phyloP scores from a whole-genome alignment of 257 asterid genomes.

The Ocimum tenuiflorum region DNA sequence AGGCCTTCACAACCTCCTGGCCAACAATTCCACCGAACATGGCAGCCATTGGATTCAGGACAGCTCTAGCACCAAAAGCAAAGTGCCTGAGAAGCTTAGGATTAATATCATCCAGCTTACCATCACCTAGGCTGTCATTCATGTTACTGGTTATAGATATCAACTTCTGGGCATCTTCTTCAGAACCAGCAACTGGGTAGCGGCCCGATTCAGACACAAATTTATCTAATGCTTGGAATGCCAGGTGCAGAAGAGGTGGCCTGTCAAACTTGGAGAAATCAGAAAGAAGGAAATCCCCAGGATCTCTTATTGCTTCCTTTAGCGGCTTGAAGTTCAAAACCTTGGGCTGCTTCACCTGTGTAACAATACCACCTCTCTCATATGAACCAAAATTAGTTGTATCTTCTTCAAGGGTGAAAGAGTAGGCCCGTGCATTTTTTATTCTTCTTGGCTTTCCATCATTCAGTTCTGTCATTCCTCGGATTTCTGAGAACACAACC shows the following conservation, averaged over 20 bases:
- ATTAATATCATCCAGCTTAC: conserved; percentile 59
- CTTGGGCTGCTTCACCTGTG: conserved; percentile 88
- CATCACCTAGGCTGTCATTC: conserved; percentile 59
- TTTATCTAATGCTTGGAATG: conserved; percentile 75
- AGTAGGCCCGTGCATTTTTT: conserved; percentile 60
- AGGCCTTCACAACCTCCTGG: conserved; percentile 93
- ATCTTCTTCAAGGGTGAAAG: conserved; percentile 84
- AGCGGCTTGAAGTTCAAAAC: conserved; percentile 76
- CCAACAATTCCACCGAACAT: conserved; percentile 97
- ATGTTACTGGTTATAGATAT: conserved; percentile 54
- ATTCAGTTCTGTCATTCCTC: conserved; percentile 82
- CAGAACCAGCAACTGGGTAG: conserved; percentile 77
- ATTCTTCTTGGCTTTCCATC: conserved; percentile 94
- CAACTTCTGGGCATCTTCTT: conserved; percentile 78
- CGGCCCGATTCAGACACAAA: conserved; percentile 57
- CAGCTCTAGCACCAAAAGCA: conserved; percentile 87
- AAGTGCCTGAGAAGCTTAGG: conserved; percentile 65
- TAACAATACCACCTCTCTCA: conserved; percentile 82
- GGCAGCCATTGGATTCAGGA: conserved; percentile 94
- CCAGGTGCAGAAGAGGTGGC: conserved; percentile 86
- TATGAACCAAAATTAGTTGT: conserved; percentile 59
- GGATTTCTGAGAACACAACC: conserved; percentile 77
- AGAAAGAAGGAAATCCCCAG: conserved; percentile 84
- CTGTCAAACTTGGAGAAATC: conserved; percentile 91
- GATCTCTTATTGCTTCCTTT: conserved; percentile 68